phyloP scores from a whole-genome alignment of 176 grass and related monocot genomes.

The Cenchrus fungigraminus region DNA sequence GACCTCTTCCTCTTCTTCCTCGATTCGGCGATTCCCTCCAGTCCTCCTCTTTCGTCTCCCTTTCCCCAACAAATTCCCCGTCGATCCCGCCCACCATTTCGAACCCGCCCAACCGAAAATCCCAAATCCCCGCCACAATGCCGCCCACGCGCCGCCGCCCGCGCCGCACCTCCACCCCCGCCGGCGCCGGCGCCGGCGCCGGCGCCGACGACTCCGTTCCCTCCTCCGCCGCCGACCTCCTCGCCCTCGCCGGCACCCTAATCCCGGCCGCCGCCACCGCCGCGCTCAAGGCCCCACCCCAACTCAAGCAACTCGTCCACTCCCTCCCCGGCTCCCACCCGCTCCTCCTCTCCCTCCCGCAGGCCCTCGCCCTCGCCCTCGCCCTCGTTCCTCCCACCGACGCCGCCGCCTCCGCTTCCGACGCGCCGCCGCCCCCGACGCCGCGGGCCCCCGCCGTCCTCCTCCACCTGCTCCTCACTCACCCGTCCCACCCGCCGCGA shows the following conservation, averaged over 20 bases:
- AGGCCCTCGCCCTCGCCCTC: conserved; percentile 29
- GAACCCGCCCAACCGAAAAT: conserved; percentile 12
- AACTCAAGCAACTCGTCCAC: conserved; percentile 44
- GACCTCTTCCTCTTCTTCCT: background rate
- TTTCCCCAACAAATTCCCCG: background rate
- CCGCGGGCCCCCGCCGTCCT: conserved; percentile 53
- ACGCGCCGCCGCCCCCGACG: background rate
- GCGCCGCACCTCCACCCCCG: conserved; percentile 28
- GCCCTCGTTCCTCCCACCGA: background rate
- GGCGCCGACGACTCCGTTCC: conserved; percentile 44
- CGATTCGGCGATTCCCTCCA: background rate
- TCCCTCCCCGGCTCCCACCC: conserved; percentile 57
- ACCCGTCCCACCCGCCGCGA: conserved; percentile 59
- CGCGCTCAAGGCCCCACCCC: conserved; percentile 44
- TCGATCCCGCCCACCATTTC: conserved; percentile 46
- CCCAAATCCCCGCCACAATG: conserved; percentile 30
- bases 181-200: conserved; percentile 48
- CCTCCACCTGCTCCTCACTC: conserved; percentile 70
- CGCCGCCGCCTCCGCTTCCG: conserved; percentile 14
- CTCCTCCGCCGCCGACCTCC: conserved; percentile 49
- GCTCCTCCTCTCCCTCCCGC: conserved; percentile 48
- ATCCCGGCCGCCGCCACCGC: conserved; percentile 35
- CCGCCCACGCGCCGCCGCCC: conserved; percentile 46
- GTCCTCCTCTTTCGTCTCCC: background rate
- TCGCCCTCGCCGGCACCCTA: conserved; percentile 53